These are phyloP conservation scores for Psilocybe cubensis DNA, from an alignment of 768 basidiomycete species.

Conservation along the genomic window DNA sequence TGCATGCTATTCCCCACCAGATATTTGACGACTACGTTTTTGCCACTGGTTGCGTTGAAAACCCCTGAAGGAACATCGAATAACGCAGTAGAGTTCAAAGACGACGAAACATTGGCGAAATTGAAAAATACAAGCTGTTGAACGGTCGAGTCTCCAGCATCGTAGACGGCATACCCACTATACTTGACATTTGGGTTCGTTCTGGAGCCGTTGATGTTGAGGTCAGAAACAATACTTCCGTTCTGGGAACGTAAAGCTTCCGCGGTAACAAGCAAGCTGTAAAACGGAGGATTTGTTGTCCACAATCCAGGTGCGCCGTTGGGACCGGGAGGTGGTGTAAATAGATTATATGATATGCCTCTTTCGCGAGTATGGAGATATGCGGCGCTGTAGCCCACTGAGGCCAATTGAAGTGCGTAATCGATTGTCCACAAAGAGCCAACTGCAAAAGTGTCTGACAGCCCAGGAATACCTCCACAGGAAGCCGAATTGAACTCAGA, in stretches of 20 bases:
- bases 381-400: slow-evolving; percentile 49
- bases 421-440: slow-evolving; percentile 55
- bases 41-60: slow-evolving; percentile 24
- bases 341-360: slow-evolving; percentile 55
- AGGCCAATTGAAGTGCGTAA: slow-evolving; percentile 55
- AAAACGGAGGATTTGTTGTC: slow-evolving; percentile 54
- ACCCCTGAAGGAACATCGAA: slow-evolving; percentile 42
- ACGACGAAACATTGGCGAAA: slow-evolving; percentile 45
- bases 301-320: slow-evolving; percentile 41
- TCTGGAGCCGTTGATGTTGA: slow-evolving; percentile 45
- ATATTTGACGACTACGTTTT: slow-evolving; percentile 46
- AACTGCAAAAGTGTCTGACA: slow-evolving; percentile 55
- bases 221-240: slow-evolving; percentile 48
- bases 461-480: slow-evolving; percentile 52
- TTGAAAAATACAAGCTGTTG: slow-evolving; percentile 53
- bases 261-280: slow-evolving; percentile 48
- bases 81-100: slow-evolving; percentile 24
- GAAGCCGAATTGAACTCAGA: slow-evolving; percentile 59
- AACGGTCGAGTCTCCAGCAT: slow-evolving; percentile 46
- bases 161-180: slow-evolving; percentile 64
- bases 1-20: slow-evolving; percentile 47
- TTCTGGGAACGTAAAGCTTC: slow-evolving; percentile 46
- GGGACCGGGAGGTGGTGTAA: slow-evolving; percentile 43
- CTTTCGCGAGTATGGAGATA: slow-evolving; percentile 59
- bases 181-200: slow-evolving; percentile 39